phyloP scores from a whole-genome alignment of 768 basidiomycete species.

The Amanita phalloides region DNA sequence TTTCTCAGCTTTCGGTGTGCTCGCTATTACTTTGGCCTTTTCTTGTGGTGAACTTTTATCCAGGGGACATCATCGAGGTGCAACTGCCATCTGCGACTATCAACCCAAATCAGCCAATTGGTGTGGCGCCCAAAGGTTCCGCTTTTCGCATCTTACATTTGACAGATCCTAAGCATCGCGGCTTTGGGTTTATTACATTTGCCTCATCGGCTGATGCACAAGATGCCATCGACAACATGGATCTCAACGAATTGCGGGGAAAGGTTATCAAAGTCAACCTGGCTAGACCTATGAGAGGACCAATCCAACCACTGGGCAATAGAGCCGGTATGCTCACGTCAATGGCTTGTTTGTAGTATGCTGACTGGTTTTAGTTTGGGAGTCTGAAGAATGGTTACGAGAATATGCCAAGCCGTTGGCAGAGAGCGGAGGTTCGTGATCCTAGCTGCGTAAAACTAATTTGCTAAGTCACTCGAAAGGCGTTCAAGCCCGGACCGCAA shows the following conservation, averaged over 20 bases:
- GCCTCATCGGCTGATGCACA: conserved; percentile 74
- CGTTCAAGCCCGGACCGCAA: conserved; percentile 41
- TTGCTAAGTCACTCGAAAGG: conserved; percentile 20
- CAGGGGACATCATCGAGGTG: conserved; percentile 90
- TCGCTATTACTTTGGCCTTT: conserved; percentile 1
- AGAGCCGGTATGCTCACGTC: conserved; percentile 51
- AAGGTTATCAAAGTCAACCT: conserved; percentile 75
- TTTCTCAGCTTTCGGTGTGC: conserved; percentile 82
- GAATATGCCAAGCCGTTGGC: conserved; percentile 71
- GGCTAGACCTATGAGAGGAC: conserved; percentile 72
- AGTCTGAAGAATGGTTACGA: conserved; percentile 88
- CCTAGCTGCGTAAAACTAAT: not conserved
- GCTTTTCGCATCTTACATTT: conserved; percentile 4
- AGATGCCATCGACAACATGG: conserved; percentile 99
- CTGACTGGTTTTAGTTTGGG: conserved; percentile 61
- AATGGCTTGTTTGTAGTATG: not conserved
- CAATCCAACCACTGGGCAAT: conserved; percentile 56
- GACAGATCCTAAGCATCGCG: conserved; percentile 74
- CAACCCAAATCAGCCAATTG: conserved; percentile 48
- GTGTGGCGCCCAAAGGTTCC: conserved; percentile 20
- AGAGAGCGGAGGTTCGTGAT: conserved; percentile 55
- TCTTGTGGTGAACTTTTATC: conserved; percentile 4
- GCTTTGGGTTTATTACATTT: conserved; percentile 91
- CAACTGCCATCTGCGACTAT: conserved; percentile 73
- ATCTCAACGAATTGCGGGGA: conserved; percentile 79